Conservation (phyloP, 139 green algal genomes). For the Spirogloea muscicola region DNA sequence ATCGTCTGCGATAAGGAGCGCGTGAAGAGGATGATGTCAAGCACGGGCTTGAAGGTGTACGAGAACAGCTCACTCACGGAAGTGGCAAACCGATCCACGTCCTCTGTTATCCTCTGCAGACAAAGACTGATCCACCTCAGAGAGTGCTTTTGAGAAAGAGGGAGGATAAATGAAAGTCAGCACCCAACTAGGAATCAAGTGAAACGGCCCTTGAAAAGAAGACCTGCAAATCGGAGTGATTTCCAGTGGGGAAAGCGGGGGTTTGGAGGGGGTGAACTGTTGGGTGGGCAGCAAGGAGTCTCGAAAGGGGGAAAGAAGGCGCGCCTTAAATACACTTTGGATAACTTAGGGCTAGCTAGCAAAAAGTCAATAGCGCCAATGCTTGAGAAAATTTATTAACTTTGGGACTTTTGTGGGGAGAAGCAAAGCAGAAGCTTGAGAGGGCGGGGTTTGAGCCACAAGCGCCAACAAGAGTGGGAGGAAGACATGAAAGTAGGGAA, state of each 20-base stretch:
- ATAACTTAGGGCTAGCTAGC: too few relatives aligned
- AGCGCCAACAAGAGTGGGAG: not conserved
- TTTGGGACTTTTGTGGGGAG: not conserved
- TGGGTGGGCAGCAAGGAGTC: too few relatives aligned
- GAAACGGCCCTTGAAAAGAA: too few relatives aligned
- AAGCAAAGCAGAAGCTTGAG: too few relatives aligned
- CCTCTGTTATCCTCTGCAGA: conserved; percentile 43
- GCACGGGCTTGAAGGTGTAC: conserved; percentile 90
- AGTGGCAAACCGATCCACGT: conserved; percentile 89
- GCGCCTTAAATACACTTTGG: too few relatives aligned
- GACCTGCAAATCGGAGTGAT: too few relatives aligned
- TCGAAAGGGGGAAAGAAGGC: too few relatives aligned
- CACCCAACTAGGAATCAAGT: too few relatives aligned
- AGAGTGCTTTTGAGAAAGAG: not conserved
- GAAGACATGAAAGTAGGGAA: conserved; percentile 1
- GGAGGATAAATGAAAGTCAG: not conserved
- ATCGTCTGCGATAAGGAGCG: conserved; percentile 71
- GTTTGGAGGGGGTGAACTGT: too few relatives aligned
- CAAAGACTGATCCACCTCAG: not conserved
- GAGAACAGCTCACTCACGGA: conserved; percentile 81
- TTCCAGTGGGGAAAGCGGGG: too few relatives aligned
- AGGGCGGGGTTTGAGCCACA: too few relatives aligned
- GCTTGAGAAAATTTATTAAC: not conserved
- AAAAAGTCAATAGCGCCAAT: too few relatives aligned
- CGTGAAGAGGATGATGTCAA: conserved; percentile 94